Evolutionary conservation across 495 filamentous ascomycete genomes (phyloP), one percentile per base, ranked within the genome.

Genomic region (Xylaria palmicola): DNA sequence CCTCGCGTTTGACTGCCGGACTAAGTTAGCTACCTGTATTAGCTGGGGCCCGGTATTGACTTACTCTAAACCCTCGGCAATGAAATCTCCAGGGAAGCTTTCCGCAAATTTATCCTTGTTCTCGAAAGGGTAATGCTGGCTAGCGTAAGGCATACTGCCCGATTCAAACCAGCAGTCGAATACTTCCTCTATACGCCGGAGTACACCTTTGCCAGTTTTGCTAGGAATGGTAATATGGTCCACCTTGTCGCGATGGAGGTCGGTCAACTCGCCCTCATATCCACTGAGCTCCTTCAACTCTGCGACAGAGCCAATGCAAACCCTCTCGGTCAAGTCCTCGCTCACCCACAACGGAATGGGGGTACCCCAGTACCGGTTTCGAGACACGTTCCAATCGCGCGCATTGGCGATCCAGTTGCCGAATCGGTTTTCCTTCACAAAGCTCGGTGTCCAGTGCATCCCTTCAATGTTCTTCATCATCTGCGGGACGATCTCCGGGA

Each of bases 361-460:
- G 1, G 94, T 98, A 61, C 94, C 94, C 94, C 94, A 98, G 74
- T 96, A 98, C 54, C 94, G 85, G 73, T 96, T 97, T 40, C 94
- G 83, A 45, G 92, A 95, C 37, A 98, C 88, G 73, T 97, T 97
- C 94, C 94, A 98, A 75, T 98, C 94, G 41, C 90, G 86, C n/a
- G 94, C 92, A 71, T 93, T 96, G 36, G 83, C 79, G 60, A 92
- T 91, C 90, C 95, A 96, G 72, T 82, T 86, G 17, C 36, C 45
- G 68, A 98, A 98, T 29, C 94, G 83, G 58, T 88, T 89, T 61
- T 97, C 93, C 74, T 97, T 98, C 41, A 98, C 92, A 64, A 91
- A 90, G 1, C 82, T 85, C 1, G 94, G 94, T 10, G 97, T 93
- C 94, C 94, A 98, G 70, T 96, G 91, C 3, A 93, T 94, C 9